A percentile compares a stretch with the other conserved stretches of the same genome.
These are phyloP conservation scores for Lipomyces yamadae DNA, from an alignment of 805 yeast genomes.

Conservation along the genomic window DNA sequence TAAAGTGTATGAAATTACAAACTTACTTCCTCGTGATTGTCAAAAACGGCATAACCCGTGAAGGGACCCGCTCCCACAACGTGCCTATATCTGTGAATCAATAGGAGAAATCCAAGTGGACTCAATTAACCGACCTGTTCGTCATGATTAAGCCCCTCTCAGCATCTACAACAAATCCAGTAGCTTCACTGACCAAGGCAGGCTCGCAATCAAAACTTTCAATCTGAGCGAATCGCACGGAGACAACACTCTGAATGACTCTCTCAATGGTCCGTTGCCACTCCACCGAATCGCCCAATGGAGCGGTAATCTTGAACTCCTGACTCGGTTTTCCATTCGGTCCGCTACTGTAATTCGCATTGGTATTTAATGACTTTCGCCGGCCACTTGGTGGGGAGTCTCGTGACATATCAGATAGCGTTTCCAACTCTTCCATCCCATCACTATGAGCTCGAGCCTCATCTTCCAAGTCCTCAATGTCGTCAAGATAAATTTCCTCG, in stretches of 20 bases:
- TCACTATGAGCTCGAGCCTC: constrained; percentile 13
- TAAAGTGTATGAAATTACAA: constrained; percentile 63
- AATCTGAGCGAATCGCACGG: constrained; percentile 87
- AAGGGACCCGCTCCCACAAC: constrained; percentile 97
- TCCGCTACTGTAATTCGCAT: background rate
- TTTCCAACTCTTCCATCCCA: constrained; percentile 12
- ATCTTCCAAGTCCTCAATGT: constrained; percentile 12
- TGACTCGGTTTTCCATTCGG: background rate
- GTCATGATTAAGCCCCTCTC: constrained; percentile 82
- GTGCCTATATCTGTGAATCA: constrained; percentile 56
- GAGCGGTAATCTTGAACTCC: background rate
- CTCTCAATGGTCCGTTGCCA: constrained; percentile 84
- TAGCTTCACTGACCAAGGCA: constrained; percentile 84
- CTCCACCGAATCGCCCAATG: constrained; percentile 39
- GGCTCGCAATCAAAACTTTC: constrained; percentile 84
- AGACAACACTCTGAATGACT: constrained; percentile 85
- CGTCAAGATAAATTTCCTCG: constrained; percentile 7
- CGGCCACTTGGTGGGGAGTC: constrained; percentile 3
- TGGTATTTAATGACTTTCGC: background rate
- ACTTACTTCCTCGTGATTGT: constrained; percentile 90
- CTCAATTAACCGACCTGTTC: constrained; percentile 48
- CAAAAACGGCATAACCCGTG: constrained; percentile 87
- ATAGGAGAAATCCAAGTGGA: no score
- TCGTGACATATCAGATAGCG: constrained; percentile 12
- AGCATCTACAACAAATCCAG: constrained; percentile 92